These are phyloP conservation scores for Santalum album DNA, from an alignment of 164 flowering plant species.

Conservation along the genomic window DNA sequence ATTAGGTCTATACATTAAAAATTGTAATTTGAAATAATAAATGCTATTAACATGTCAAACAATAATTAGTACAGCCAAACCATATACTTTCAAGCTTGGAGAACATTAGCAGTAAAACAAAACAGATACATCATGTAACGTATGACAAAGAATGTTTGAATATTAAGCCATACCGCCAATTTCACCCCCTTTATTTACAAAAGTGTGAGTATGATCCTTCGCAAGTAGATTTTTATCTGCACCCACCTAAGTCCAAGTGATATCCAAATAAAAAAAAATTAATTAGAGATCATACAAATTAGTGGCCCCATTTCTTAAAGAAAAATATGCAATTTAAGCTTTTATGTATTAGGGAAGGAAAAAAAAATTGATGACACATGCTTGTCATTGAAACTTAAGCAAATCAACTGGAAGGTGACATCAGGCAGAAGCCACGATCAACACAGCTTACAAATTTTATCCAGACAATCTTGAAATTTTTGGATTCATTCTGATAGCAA, in stretches of 20 bases:
- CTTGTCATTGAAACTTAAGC: no score
- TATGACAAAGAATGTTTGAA: conserved; percentile 4
- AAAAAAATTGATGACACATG: no score
- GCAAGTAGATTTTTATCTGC: conserved; percentile 89
- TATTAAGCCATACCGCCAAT: conserved; percentile 59
- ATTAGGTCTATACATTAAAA: background rate
- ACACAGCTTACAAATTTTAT: background rate
- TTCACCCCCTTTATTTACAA: conserved; percentile 81
- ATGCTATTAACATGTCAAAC: no score
- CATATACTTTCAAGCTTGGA: background rate
- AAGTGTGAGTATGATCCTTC: conserved; percentile 97
- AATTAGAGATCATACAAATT: conserved; percentile 5
- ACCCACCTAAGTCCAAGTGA: conserved; percentile 54
- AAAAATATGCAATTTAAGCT: background rate
- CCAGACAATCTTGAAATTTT: background rate
- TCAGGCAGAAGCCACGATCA: background rate
- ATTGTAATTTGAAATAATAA: no score
- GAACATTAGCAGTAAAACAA: background rate
- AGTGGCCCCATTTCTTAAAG: background rate
- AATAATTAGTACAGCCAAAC: no score
- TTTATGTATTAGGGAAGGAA: no score
- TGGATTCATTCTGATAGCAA: no score
- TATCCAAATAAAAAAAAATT: conserved; percentile 6
- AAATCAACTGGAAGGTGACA: background rate
- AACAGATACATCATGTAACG: background rate